phyloP scores from a whole-genome alignment of 306 rosid genomes.

The Medicago lupulina region DNA sequence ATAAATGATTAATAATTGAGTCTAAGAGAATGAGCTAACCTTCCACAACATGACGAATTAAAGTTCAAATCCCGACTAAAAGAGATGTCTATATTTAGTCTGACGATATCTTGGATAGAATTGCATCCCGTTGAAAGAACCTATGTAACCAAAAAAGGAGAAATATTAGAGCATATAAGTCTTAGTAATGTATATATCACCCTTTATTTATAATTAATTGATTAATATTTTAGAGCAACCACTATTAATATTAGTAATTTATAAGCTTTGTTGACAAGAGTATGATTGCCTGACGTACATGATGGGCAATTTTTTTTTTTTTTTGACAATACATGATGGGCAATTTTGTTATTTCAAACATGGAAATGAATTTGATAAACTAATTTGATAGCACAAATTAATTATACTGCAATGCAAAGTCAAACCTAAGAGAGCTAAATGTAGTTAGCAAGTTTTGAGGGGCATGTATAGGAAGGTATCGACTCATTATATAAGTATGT shows the following conservation, averaged over 20 bases:
- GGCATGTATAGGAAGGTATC: not conserved
- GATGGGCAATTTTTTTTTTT: constrained; percentile 28
- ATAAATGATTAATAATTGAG: no score
- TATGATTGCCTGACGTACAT: no score
- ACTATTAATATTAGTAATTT: not conserved
- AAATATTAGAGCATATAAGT: no score
- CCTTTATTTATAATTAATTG: not conserved
- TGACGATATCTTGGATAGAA: no score
- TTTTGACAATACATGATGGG: constrained; percentile 22
- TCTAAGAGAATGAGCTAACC: no score
- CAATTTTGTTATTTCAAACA: constrained; percentile 10
- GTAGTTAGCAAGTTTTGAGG: constrained; percentile 31
- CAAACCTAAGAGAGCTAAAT: constrained; percentile 48
- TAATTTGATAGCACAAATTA: not conserved
- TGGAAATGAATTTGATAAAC: constrained; percentile 23
- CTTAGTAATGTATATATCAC: not conserved
- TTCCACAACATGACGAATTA: no score
- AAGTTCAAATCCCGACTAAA: no score
- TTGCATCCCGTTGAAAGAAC: no score
- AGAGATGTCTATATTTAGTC: no score
- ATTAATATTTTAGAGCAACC: constrained; percentile 6
- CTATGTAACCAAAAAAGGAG: no score
- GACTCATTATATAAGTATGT: constrained; percentile 2
- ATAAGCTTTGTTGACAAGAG: not conserved
- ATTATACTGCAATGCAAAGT: constrained; percentile 29